phyloP scores from a whole-genome alignment of 306 rosid species.

The Adenanthera pavonina region DNA sequence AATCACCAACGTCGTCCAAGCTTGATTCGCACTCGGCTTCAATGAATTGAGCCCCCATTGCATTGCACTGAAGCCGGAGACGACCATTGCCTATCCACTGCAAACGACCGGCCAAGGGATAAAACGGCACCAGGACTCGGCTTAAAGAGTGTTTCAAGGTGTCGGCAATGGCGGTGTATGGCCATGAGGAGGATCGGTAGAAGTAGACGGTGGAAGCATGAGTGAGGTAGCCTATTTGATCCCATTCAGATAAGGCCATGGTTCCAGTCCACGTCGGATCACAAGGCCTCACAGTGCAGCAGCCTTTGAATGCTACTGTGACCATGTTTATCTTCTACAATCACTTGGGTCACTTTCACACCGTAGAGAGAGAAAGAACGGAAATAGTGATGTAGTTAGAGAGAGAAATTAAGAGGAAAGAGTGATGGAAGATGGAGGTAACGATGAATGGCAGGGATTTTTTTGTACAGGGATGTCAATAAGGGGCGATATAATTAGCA shows the following conservation, averaged over 20 bases:
- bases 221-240: slow-evolving; percentile 54
- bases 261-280: slow-evolving; percentile 52
- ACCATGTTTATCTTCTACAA: slow-evolving; percentile 39
- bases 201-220: slow-evolving; percentile 60
- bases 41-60: slow-evolving; percentile 47
- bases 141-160: slow-evolving; percentile 54
- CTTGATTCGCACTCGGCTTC: slow-evolving; percentile 53
- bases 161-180: slow-evolving; percentile 37
- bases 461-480: too few relatives aligned
- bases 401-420: too few relatives aligned
- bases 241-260: slow-evolving; percentile 57
- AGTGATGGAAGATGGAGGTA: too few relatives aligned
- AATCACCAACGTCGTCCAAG: slow-evolving; percentile 48
- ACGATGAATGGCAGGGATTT: too few relatives aligned
- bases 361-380: too few relatives aligned
- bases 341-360: too few relatives aligned
- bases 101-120: slow-evolving; percentile 69
- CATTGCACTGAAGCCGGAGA: slow-evolving; percentile 63
- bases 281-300: slow-evolving; percentile 43
- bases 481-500: too few relatives aligned
- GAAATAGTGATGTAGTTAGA: too few relatives aligned
- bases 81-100: slow-evolving; percentile 52
- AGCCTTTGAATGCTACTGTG: slow-evolving; percentile 41
- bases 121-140: slow-evolving; percentile 59
- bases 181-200: slow-evolving; percentile 46